Evolutionary conservation across 495 filamentous ascomycete species (phyloP).

Genomic region (Neurospora sp.): DNA sequence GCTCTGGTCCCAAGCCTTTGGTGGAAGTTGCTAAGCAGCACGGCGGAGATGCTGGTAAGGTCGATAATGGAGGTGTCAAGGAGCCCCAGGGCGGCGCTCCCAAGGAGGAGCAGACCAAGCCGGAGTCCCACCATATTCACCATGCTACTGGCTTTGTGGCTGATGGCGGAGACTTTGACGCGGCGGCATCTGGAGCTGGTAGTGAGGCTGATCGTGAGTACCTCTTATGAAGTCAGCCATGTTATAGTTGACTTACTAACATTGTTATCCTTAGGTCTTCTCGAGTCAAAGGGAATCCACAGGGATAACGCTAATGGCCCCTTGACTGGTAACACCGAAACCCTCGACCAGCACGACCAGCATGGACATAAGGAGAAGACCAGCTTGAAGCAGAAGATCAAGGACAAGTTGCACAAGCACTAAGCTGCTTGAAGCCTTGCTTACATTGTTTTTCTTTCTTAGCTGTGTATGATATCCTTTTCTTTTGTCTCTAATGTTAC

Average conservation of each 20-base stretch:
- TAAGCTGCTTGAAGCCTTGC: not conserved
- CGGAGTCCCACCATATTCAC: not conserved
- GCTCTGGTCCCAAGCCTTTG: conserved; percentile 33
- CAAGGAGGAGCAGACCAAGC: conserved; percentile 13
- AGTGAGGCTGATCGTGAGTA: conserved; percentile 53
- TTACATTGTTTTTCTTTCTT: not conserved
- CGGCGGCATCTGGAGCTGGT: conserved; percentile 49
- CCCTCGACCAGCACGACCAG: not conserved
- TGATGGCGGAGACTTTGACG: conserved; percentile 61
- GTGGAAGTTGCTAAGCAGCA: conserved; percentile 31
- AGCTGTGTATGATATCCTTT: not conserved
- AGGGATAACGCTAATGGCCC: conserved; percentile 1
- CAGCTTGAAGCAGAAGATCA: conserved; percentile 35
- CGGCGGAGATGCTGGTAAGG: conserved; percentile 29
- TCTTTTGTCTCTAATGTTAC: not conserved
- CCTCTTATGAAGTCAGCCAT: not conserved
- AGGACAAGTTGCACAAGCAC: conserved; percentile 34
- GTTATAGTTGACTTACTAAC: not conserved
- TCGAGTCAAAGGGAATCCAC: conserved; percentile 35
- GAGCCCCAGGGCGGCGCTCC: conserved; percentile 2
- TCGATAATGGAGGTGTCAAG: not conserved
- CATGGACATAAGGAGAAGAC: conserved; percentile 19
- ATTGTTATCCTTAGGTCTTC: conserved; percentile 20
- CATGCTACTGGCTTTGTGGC: conserved; percentile 38
- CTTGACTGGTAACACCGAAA: not conserved